Percentiles rank a stretch among this genome's conserved stretches.
These are phyloP conservation scores for Podospora anserina DNA, from an alignment of 495 filamentous ascomycete genomes.

Conservation along the genomic window DNA sequence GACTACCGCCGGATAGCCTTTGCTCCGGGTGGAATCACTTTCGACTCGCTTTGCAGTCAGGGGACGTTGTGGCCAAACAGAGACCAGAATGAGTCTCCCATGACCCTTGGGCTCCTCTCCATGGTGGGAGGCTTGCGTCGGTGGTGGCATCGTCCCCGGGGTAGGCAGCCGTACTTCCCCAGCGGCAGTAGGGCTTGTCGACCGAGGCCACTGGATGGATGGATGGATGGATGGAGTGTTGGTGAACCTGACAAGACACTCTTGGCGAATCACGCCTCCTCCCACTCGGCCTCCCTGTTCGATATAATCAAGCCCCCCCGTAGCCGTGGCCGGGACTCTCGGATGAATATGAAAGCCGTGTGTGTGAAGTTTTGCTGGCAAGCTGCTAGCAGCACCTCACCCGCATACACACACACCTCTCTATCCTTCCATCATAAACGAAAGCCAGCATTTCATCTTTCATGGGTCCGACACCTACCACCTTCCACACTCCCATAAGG, in stretches of 20 bases:
- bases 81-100: slow-evolving; percentile 51
- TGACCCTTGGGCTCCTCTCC: slow-evolving; percentile 42
- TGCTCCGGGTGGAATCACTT: background rate
- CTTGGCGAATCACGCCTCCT: background rate
- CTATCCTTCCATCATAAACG: background rate
- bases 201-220: slow-evolving; percentile 24
- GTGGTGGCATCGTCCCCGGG: slow-evolving; percentile 20
- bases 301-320: background rate
- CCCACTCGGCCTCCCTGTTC: background rate
- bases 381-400: background rate
- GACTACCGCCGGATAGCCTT: background rate
- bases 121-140: slow-evolving; percentile 39
- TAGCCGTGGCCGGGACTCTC: background rate
- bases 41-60: slow-evolving; percentile 44
- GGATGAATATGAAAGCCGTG: background rate
- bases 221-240: background rate
- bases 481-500: slow-evolving; percentile 27
- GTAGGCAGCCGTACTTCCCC: slow-evolving; percentile 56
- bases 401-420: too few species aligned
- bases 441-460: background rate
- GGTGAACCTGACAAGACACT: background rate
- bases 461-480: background rate
- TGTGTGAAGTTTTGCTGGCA: background rate
- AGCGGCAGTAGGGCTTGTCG: slow-evolving; percentile 45
- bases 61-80: slow-evolving; percentile 52